A percentile compares a stretch with the other conserved stretches of the same genome.
phyloP scores from a whole-genome alignment of 2,329 filamentous ascomycete genomes.

The Furcasterigmium sp. region DNA sequence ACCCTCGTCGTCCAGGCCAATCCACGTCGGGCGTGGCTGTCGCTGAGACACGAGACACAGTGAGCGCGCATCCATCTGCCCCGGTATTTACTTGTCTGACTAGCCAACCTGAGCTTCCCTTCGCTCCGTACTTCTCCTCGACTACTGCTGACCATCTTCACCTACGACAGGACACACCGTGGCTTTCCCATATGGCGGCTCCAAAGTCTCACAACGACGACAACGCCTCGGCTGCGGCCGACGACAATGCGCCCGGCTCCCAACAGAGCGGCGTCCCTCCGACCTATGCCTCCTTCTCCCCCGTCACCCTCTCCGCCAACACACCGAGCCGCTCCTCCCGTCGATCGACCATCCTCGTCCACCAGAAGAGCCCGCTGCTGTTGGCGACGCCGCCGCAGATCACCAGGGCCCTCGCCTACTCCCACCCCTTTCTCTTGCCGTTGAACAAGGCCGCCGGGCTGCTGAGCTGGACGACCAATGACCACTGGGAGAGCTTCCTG shows the following conservation, averaged over 20 bases:
- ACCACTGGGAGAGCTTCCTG: slow-evolving; percentile 96
- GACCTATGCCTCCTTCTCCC: slow-evolving; percentile 87
- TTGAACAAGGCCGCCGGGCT: slow-evolving; percentile 81
- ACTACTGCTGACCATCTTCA: slow-evolving; percentile 13
- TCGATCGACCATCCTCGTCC: slow-evolving; percentile 86
- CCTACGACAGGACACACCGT: slow-evolving; percentile 34
- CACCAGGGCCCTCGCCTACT: slow-evolving; percentile 90
- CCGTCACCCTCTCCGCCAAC: slow-evolving; percentile 67
- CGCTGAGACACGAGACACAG: not conserved
- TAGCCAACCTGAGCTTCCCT: not conserved
- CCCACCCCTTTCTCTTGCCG: slow-evolving; percentile 87
- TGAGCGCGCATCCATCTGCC: not conserved
- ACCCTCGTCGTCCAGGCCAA: not conserved
- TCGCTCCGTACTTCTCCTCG: slow-evolving; percentile 1
- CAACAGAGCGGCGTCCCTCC: slow-evolving; percentile 45
- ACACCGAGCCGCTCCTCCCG: slow-evolving; percentile 58
- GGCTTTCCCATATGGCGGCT: slow-evolving; percentile 48
- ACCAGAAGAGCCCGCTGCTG: slow-evolving; percentile 91
- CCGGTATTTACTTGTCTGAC: not conserved
- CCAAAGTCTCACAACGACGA: slow-evolving; percentile 33
- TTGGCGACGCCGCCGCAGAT: slow-evolving; percentile 92
- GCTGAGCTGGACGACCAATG: slow-evolving; percentile 87
- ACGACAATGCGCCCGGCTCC: slow-evolving; percentile 22
- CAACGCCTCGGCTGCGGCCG: slow-evolving; percentile 20
- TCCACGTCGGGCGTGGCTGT: not conserved